Conservation (phyloP, 768 basidiomycete genomes). For the Exsudoporus frostii region DNA sequence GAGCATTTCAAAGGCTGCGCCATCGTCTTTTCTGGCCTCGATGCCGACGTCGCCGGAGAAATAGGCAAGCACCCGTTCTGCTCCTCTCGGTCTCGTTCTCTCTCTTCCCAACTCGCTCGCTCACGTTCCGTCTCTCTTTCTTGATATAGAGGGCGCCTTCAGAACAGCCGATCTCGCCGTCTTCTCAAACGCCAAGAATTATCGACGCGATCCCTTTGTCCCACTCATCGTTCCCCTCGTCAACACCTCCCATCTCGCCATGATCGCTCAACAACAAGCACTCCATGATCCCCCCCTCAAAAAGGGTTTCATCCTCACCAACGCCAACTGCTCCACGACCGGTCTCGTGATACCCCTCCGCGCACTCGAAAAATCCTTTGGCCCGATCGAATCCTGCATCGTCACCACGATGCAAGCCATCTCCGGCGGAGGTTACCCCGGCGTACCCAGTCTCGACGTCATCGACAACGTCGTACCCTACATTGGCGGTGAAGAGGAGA, state of each 20-base stretch:
- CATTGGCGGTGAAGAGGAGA: conserved; percentile 93
- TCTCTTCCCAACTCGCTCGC: neutral
- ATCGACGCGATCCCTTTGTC: conserved; percentile 85
- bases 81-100: too few relatives aligned
- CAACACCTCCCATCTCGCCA: conserved; percentile 80
- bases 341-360: conserved; percentile 88
- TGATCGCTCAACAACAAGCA: conserved; percentile 78
- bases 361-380: conserved; percentile 87
- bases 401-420: conserved; percentile 98
- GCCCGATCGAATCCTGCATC: conserved; percentile 87
- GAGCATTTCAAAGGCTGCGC: conserved; percentile 76
- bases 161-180: conserved; percentile 84
- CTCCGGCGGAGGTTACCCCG: conserved; percentile 97
- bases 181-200: conserved; percentile 98
- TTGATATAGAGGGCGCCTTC: conserved; percentile 65
- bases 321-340: conserved; percentile 98
- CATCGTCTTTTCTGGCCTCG: conserved; percentile 93
- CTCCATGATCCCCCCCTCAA: conserved; percentile 64
- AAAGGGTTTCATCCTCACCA: conserved; percentile 94
- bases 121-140: neutral
- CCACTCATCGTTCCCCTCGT: conserved; percentile 97
- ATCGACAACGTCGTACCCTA: conserved; percentile 95
- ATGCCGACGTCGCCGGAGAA: conserved; percentile 91
- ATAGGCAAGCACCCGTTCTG: conserved; percentile 58
- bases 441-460: conserved; percentile 85